Conservation (phyloP, 805 yeast genomes). For the Saccharomycopsis amapae region DNA sequence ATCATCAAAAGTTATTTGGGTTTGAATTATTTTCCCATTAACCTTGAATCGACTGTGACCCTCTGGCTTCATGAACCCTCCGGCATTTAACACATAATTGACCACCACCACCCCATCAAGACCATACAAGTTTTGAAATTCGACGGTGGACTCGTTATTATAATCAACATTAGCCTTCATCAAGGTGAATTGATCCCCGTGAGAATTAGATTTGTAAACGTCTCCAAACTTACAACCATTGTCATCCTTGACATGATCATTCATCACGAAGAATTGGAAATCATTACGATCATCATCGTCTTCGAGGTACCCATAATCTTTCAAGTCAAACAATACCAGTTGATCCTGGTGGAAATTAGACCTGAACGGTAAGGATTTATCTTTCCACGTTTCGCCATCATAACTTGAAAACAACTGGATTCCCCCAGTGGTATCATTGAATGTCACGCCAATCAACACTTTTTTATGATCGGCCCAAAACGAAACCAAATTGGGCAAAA, state of each 20-base stretch:
- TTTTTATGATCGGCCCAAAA: constrained; percentile 9
- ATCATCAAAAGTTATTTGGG: constrained; percentile 78
- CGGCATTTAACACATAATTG: constrained; percentile 56
- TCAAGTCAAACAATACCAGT: constrained; percentile 6
- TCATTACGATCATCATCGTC: background rate
- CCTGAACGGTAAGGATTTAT: background rate
- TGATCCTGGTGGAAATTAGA: background rate
- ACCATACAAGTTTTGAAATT: constrained; percentile 74
- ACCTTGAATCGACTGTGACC: constrained; percentile 33
- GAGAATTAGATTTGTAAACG: constrained; percentile 77
- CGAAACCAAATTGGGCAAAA: background rate
- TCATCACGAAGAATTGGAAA: constrained; percentile 4
- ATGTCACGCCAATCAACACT: constrained; percentile 1
- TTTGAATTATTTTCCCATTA: constrained; percentile 47
- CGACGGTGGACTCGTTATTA: constrained; percentile 58
- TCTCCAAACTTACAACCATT: constrained; percentile 54
- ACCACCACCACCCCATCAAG: constrained; percentile 80
- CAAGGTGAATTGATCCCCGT: constrained; percentile 77
- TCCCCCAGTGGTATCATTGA: background rate
- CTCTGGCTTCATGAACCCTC: constrained; percentile 24
- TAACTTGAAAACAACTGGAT: background rate
- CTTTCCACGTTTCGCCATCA: constrained; percentile 11
- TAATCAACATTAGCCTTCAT: constrained; percentile 70
- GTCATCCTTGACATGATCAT: background rate
- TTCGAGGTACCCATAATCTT: constrained; percentile 1